phyloP scores from a whole-genome alignment of 306 rosid genomes.

The Ammopiptanthus mongolicus region DNA sequence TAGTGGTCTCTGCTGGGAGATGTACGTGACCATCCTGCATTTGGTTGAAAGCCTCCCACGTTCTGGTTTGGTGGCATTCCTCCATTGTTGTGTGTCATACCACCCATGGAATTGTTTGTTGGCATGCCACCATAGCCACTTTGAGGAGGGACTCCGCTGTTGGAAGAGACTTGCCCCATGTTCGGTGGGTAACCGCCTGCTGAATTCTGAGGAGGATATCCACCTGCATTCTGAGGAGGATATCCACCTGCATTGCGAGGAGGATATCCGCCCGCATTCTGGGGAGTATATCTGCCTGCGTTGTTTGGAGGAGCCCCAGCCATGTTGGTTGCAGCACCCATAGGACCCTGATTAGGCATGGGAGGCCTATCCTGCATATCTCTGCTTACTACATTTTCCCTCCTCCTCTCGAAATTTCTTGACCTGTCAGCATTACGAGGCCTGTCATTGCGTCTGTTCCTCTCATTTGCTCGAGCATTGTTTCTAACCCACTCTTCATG shows the following conservation, averaged over 20 bases:
- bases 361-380: slow-evolving; percentile 59
- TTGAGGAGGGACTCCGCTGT: neutral
- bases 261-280: neutral
- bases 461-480: slow-evolving; percentile 88
- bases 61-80: slow-evolving; percentile 38
- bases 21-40: slow-evolving; percentile 47
- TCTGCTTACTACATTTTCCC: slow-evolving; percentile 67
- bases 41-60: slow-evolving; percentile 34
- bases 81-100: slow-evolving; percentile 16
- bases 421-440: slow-evolving; percentile 80
- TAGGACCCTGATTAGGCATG: slow-evolving; percentile 20
- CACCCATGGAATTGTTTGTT: neutral
- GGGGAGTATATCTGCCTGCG: slow-evolving; percentile 22
- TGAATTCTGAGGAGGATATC: slow-evolving; percentile 22
- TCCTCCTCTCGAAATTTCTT: slow-evolving; percentile 86
- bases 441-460: slow-evolving; percentile 87
- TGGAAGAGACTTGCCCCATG: neutral
- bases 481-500: slow-evolving; percentile 93
- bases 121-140: slow-evolving; percentile 13
- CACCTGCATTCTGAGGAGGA: slow-evolving; percentile 19
- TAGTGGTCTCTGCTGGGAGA: slow-evolving; percentile 34
- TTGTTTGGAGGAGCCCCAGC: slow-evolving; percentile 22
- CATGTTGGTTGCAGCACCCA: slow-evolving; percentile 1
- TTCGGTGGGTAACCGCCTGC: slow-evolving; percentile 1
- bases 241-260: neutral